Conservation (phyloP, 1,139 yeast genomes). For the Saccharomycopsis phalli region DNA sequence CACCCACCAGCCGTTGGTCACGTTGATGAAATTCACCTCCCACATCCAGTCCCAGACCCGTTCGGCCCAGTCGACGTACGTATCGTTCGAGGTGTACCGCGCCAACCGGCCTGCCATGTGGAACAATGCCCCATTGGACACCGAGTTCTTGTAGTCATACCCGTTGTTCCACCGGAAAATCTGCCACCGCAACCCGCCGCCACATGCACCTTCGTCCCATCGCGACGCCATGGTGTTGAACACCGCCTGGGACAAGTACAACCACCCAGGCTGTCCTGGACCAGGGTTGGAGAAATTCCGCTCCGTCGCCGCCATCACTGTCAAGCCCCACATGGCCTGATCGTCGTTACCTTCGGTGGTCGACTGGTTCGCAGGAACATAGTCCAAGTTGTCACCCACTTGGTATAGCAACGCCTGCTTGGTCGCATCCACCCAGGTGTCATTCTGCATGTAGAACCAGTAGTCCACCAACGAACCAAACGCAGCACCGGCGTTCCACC, state of each 20-base stretch:
- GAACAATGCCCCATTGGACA: constrained; percentile 85
- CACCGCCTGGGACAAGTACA: constrained; percentile 66
- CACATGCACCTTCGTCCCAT: constrained; percentile 72
- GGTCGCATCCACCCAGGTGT: constrained; percentile 52
- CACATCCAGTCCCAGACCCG: constrained; percentile 76
- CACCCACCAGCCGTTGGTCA: constrained; percentile 36
- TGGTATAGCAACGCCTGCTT: constrained; percentile 63
- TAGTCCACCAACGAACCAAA: constrained; percentile 83
- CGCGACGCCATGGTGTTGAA: constrained; percentile 84
- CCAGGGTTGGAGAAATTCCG: constrained; percentile 75
- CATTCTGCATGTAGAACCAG: constrained; percentile 63
- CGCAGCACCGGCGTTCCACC: constrained; percentile 99
- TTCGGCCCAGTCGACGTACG: constrained; percentile 76
- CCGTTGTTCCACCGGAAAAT: constrained; percentile 93
- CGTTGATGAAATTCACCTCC: constrained; percentile 47
- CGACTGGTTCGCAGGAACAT: constrained; percentile 81
- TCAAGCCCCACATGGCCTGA: constrained; percentile 94
- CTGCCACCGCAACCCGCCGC: constrained; percentile 95
- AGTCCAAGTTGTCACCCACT: constrained; percentile 66
- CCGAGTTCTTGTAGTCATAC: constrained; percentile 84
- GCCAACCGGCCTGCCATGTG: constrained; percentile 82
- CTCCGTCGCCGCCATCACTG: constrained; percentile 87
- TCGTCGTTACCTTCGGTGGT: constrained; percentile 98
- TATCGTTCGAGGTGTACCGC: constrained; percentile 63
- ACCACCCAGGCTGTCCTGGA: constrained; percentile 56